Percentiles rank a stretch among this genome's conserved stretches.
These are phyloP conservation scores for Pseudozyma thailandica DNA, from an alignment of 1,284 basidiomycete genomes.

Conservation along the genomic window DNA sequence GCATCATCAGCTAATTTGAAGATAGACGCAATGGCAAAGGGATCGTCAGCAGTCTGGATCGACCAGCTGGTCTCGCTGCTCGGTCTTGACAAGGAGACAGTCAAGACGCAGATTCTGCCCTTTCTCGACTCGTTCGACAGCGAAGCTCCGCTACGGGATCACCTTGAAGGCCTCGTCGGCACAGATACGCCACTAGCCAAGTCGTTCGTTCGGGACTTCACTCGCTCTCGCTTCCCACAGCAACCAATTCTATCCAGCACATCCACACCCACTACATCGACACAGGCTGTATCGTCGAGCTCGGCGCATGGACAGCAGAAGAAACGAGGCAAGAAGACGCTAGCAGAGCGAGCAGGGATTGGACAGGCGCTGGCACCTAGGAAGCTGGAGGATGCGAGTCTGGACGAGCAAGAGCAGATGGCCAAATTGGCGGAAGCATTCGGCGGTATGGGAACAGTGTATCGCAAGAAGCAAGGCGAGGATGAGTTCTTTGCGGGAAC, in stretches of 20 bases:
- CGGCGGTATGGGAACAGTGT: constrained; percentile 44
- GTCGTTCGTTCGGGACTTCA: constrained; percentile 37
- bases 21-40: constrained; percentile 22
- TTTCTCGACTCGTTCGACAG: constrained; percentile 51
- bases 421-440: constrained; percentile 35
- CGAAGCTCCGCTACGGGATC: constrained; percentile 23
- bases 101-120: constrained; percentile 41
- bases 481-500: constrained; percentile 34
- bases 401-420: constrained; percentile 32
- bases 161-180: constrained; percentile 43
- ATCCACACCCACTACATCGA: constrained; percentile 4
- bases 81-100: constrained; percentile 42
- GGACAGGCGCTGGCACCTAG: constrained; percentile 35
- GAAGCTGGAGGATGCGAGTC: constrained; percentile 10
- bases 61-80: constrained; percentile 46
- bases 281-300: not conserved
- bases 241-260: constrained; percentile 6
- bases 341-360: constrained; percentile 30
- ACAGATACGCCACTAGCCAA: constrained; percentile 29
- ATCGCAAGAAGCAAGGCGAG: constrained; percentile 41
- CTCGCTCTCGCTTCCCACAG: constrained; percentile 33
- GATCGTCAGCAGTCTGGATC: constrained; percentile 24
- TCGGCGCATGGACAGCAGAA: not conserved
- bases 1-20: not conserved
- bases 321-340: constrained; percentile 42